Base-by-base conservation (phyloP, 2,329 filamentous ascomycete genomes). In the Cryphonectria naterciae region DNA sequence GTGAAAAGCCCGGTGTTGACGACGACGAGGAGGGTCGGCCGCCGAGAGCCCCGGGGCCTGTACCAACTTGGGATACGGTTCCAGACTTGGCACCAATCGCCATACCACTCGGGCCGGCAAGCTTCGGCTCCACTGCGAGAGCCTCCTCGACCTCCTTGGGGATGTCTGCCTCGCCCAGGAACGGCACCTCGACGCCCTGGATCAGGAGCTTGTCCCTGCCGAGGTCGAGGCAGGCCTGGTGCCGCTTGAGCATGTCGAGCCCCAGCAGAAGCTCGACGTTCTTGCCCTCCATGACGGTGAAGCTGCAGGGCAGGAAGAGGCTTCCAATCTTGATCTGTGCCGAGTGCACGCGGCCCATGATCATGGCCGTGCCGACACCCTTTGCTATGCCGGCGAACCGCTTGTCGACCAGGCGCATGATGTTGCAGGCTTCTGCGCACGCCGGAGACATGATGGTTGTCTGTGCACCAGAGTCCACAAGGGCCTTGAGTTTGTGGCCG, bases 251-350 rank as follows among this genome's bases (percentile, higher is more conserved):
- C 93, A 99, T 99, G 80, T 99, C 96, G 58, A 99, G 84, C 4
- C 96, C 96, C 17, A 99, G 88, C 2, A 99, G 87, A 25, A 99
- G 86, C 79, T 98, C 96, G 35, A 99, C 96, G 67, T 94, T 91
- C 82, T 98, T 99, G 74, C 96, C 96, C 83, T 99, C 96, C 96
- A 99, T 99, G 78, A 99, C 96, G 3, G 96, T 99, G 81, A 99
- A 99, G 72, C 94, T 96, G 83, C 95, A 98, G 2, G 95, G 92
- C 75, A 99, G 85, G 79, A 94, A 94, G 73, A 95, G 88, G 58
- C 88, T 89, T 68, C 95, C 96, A 75, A 99, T 96, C 81, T 93
- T 95, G 81, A 99, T 97, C 81, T 95, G 94, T 13, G 96, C 96
- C 32, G 93, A 94, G 81, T 99, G 96, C 4, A 99, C 96, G 67